Evolutionary conservation across 2,329 filamentous ascomycete species (phyloP).

Genomic region (Penicillium expansum): DNA sequence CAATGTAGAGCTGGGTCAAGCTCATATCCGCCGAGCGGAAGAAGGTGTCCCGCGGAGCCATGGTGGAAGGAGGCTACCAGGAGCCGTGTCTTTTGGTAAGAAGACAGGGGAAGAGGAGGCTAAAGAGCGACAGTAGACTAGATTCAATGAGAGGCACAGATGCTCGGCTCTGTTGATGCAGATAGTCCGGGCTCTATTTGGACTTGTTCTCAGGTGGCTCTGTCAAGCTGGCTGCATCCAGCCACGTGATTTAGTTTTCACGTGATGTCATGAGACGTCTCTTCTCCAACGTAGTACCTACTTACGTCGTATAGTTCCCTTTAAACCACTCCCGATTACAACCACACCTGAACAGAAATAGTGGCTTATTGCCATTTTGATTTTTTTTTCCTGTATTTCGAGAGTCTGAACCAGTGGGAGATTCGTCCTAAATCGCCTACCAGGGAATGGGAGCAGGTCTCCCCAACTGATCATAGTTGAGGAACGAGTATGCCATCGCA

Average conservation of each 20-base stretch:
- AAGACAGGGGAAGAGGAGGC: conserved; percentile 3
- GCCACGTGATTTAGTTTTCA: conserved; percentile 10
- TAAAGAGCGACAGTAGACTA: conserved; percentile 8
- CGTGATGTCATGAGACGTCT: background rate
- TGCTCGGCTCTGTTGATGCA: conserved; percentile 6
- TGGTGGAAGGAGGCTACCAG: conserved; percentile 38
- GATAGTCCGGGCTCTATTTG: background rate
- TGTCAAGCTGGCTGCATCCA: conserved; percentile 20
- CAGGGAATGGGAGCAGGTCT: background rate
- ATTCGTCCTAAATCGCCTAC: background rate
- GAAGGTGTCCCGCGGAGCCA: conserved; percentile 80
- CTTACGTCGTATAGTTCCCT: too few relatives aligned
- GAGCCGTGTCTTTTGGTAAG: conserved; percentile 24
- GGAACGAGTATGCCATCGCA: background rate
- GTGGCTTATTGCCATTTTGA: background rate
- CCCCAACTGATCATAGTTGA: background rate
- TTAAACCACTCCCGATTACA: background rate
- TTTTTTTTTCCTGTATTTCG: background rate
- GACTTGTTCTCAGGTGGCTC: conserved; percentile 6
- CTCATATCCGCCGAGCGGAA: conserved; percentile 99
- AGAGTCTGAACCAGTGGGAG: background rate
- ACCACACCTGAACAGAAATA: background rate
- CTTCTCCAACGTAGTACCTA: too few relatives aligned
- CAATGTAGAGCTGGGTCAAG: conserved; percentile 99
- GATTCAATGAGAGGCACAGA: conserved; percentile 17